These are phyloP conservation scores for Taphrina flavorubra DNA, from an alignment of 1,139 yeast species.

Conservation along the genomic window DNA sequence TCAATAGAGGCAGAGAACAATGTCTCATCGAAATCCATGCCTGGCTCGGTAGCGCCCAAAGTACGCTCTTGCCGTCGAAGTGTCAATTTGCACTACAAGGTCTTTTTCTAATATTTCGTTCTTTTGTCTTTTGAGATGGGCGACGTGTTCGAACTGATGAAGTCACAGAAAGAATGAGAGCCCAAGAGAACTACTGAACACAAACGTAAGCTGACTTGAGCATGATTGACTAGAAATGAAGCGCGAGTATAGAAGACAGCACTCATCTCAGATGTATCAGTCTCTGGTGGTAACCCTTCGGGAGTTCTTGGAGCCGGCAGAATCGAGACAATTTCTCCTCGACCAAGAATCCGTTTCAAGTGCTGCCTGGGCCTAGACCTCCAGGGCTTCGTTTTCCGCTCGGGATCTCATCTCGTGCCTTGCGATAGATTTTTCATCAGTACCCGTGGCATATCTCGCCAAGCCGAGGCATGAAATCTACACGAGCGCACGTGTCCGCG, in stretches of 20 bases:
- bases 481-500: too few relatives aligned
- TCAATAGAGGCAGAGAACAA: slow-evolving; percentile 9
- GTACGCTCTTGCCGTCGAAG: not conserved
- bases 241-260: too few relatives aligned
- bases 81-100: not conserved
- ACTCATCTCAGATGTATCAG: too few relatives aligned
- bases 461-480: too few relatives aligned
- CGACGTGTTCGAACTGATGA: too few relatives aligned
- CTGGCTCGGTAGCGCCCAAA: not conserved
- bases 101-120: too few relatives aligned
- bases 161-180: too few relatives aligned
- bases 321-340: not conserved
- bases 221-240: not conserved
- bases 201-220: not conserved
- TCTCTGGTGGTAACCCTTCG: too few relatives aligned
- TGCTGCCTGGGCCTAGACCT: not conserved
- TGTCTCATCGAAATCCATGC: slow-evolving; percentile 1
- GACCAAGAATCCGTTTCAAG: too few relatives aligned
- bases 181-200: not conserved
- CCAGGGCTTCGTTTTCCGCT: not conserved
- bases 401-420: not conserved
- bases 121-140: too few relatives aligned
- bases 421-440: too few relatives aligned
- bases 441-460: too few relatives aligned
- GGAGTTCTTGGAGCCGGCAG: slow-evolving; percentile 5